Conservation (phyloP, 495 filamentous ascomycete species). For the Aspergillus wentii region DNA sequence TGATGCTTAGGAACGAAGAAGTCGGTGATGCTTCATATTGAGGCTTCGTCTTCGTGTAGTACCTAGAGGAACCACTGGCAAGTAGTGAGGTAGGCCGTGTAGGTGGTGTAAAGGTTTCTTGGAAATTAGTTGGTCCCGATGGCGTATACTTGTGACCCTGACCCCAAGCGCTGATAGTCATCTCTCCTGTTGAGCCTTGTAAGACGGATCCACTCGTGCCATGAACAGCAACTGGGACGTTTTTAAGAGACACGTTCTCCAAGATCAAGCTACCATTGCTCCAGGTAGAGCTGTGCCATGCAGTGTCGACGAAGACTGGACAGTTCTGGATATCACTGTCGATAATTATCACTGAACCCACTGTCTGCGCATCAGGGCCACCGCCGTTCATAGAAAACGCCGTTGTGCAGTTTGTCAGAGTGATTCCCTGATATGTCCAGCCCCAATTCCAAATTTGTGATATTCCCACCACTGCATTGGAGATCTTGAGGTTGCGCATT, state of each 20-base stretch:
- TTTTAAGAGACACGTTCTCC: slow-evolving; percentile 65
- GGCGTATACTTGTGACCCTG: slow-evolving; percentile 50
- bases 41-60: slow-evolving; percentile 49
- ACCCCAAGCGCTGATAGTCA: slow-evolving; percentile 49
- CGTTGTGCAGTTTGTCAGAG: slow-evolving; percentile 46
- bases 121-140: slow-evolving; percentile 34
- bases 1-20: slow-evolving; percentile 55
- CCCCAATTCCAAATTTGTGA: slow-evolving; percentile 57
- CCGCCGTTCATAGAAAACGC: slow-evolving; percentile 43
- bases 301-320: slow-evolving; percentile 58
- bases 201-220: slow-evolving; percentile 49
- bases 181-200: slow-evolving; percentile 48
- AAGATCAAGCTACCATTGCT: slow-evolving; percentile 51
- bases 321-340: slow-evolving; percentile 61
- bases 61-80: slow-evolving; percentile 29
- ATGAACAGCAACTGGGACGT: slow-evolving; percentile 57
- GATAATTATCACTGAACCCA: slow-evolving; percentile 47
- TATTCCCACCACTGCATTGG: slow-evolving; percentile 56
- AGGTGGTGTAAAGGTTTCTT: slow-evolving; percentile 30
- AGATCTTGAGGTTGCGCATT: slow-evolving; percentile 67
- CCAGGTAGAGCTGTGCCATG: slow-evolving; percentile 28
- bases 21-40: slow-evolving; percentile 48
- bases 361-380: slow-evolving; percentile 25
- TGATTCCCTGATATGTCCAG: slow-evolving; percentile 49
- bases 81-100: slow-evolving; percentile 34